These are phyloP conservation scores for Benincasa hispida DNA, from an alignment of 306 rosid species.

Conservation along the genomic window DNA sequence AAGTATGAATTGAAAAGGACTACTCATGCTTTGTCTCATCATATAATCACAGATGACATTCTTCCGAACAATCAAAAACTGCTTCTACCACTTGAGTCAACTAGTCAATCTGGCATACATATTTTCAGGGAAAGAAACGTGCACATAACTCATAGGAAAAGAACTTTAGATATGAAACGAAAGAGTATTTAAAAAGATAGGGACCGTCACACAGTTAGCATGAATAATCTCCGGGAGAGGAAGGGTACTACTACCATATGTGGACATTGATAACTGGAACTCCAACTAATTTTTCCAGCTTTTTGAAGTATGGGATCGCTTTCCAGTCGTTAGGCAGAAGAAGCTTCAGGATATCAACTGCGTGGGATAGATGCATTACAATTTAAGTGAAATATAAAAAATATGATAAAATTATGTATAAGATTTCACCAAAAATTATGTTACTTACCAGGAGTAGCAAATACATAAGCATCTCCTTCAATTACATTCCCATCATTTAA, in stretches of 20 bases:
- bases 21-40: background rate
- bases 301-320: constrained; percentile 83
- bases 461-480: constrained; percentile 82
- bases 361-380: constrained; percentile 7
- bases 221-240: background rate
- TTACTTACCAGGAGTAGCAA: constrained; percentile 76
- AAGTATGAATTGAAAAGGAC: background rate
- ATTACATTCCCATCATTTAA: constrained; percentile 55
- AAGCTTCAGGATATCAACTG: constrained; percentile 91
- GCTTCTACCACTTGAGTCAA: background rate
- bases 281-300: constrained; percentile 80
- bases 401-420: background rate
- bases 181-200: background rate
- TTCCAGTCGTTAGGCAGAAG: constrained; percentile 80
- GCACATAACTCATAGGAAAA: background rate
- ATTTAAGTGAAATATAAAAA: constrained; percentile 12
- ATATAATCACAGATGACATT: background rate
- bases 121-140: background rate
- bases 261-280: constrained; percentile 95
- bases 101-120: background rate
- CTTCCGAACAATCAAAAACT: background rate
- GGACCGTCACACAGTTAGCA: background rate
- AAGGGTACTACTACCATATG: constrained; percentile 51
- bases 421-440: background rate
- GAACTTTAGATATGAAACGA: background rate